Percentiles rank a stretch among this genome's conserved stretches.
Conservation (phyloP, 2,329 filamentous ascomycete species). For the Colletotrichum lini region DNA sequence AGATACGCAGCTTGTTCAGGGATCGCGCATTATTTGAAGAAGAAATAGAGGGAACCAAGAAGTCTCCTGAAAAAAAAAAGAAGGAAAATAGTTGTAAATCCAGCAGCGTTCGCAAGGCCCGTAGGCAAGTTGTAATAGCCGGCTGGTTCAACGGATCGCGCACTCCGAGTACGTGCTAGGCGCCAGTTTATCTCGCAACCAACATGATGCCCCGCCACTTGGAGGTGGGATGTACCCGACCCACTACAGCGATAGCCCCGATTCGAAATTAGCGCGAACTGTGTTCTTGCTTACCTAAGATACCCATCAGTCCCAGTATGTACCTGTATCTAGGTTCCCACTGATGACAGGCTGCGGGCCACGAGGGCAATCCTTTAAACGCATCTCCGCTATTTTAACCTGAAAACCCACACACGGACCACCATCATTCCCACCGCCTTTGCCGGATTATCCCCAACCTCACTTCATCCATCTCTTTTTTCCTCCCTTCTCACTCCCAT, state of each 20-base stretch:
- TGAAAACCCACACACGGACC: constrained; percentile 39
- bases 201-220: constrained; percentile 15
- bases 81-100: not conserved
- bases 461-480: constrained; percentile 3
- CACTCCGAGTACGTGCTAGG: not conserved
- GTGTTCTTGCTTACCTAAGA: not conserved
- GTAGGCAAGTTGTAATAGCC: not conserved
- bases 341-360: constrained; percentile 6
- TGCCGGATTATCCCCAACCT: constrained; percentile 32
- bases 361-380: constrained; percentile 24
- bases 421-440: constrained; percentile 33
- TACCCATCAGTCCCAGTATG: no score
- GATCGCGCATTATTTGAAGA: constrained; percentile 30
- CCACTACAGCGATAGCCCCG: constrained; percentile 20
- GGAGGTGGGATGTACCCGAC: constrained; percentile 15
- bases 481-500: not conserved
- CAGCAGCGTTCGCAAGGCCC: not conserved
- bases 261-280: constrained; percentile 15
- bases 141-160: constrained; percentile 13
- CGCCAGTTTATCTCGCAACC: constrained; percentile 37
- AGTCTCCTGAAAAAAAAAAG: not conserved
- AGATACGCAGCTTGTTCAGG: constrained; percentile 14
- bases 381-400: constrained; percentile 21
- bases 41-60: not conserved
- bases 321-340: no score